Evolutionary conservation across 768 basidiomycete species (phyloP), one percentile per base, ranked within the genome.

Genomic region (Chalciporus piperatus): DNA sequence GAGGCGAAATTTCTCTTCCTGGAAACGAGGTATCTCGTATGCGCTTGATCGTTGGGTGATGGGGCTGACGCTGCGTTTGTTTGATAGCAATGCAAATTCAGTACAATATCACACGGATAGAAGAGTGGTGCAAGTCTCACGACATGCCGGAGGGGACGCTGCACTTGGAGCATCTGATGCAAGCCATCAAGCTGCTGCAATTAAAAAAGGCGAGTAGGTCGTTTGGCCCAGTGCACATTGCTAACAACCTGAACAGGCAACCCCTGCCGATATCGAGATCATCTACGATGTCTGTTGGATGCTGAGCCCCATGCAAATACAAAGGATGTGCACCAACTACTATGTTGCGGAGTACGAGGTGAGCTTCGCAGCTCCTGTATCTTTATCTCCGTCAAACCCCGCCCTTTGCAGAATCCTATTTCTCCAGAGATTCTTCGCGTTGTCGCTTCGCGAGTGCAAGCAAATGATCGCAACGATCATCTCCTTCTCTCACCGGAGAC

Each of bases 231-330:
- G 35, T 30, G 55, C 61, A 45, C 61, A 11, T 41, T 14, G 12
- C 54, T 46, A 17, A 54, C 33, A 32, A 49, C 25, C 41, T 28
- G 28, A 58, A 4, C 54, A 95, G 93, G 88, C 95, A 12, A 91
- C 94, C 3, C 81, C 91, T 30, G 87, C 89, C 20, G 97, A 98
- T 66, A 97, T 99, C 55, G 95, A 98, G 72, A 98, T 98, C 63
- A 96, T 99, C 62, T 98, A 97, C 68, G 92, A 95, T 65, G 96
- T 99, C 55, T 98, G 96, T 77, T 98, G 97, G 96, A 98, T 98
- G 89, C 78, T 99, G 41, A 98, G 93, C 57, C 97, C 97, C 2
- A 95, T 95, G 72, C 97, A 99, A 70, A 98, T 99, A 58, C 97
- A 98, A 74, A 88, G 97, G 68, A 94, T 99, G 85, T 98, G 97